Evolutionary conservation across 768 basidiomycete genomes (phyloP).

Genomic region (Pleurotus tuber-regium): DNA sequence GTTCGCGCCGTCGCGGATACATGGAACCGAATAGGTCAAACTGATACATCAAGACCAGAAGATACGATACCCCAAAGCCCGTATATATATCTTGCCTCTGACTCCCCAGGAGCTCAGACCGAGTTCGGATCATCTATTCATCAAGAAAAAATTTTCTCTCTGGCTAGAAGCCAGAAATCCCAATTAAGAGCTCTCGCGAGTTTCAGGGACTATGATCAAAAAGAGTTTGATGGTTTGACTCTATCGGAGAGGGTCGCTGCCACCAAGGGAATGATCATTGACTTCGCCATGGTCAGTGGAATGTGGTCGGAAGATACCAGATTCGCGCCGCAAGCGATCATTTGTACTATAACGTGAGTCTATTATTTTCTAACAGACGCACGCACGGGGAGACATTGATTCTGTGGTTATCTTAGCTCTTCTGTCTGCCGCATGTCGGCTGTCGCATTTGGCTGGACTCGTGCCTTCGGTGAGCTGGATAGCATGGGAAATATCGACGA

Average conservation of each 20-base stretch:
- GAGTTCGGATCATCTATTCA: conserved; percentile 41
- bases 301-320: conserved; percentile 50
- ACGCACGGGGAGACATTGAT: background rate
- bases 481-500: conserved; percentile 45
- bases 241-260: conserved; percentile 40
- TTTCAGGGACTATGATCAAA: conserved; percentile 52
- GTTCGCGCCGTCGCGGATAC: conserved; percentile 38
- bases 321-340: conserved; percentile 44
- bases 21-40: conserved; percentile 33
- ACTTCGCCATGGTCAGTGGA: conserved; percentile 65
- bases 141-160: conserved; percentile 40
- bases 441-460: conserved; percentile 61
- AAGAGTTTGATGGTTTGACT: conserved; percentile 41
- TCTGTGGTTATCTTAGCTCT: conserved; percentile 38
- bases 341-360: conserved; percentile 59
- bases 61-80: conserved; percentile 23
- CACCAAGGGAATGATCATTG: conserved; percentile 65
- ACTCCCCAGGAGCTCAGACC: conserved; percentile 43
- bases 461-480: conserved; percentile 55
- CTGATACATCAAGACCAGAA: conserved; percentile 13
- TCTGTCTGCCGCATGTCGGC: conserved; percentile 59
- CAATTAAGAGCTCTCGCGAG: conserved; percentile 49
- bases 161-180: conserved; percentile 38
- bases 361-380: background rate
- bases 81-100: conserved; percentile 59